These are phyloP conservation scores for Penicillium crustosum DNA, from an alignment of 2,329 filamentous ascomycete species.

Conservation along the genomic window DNA sequence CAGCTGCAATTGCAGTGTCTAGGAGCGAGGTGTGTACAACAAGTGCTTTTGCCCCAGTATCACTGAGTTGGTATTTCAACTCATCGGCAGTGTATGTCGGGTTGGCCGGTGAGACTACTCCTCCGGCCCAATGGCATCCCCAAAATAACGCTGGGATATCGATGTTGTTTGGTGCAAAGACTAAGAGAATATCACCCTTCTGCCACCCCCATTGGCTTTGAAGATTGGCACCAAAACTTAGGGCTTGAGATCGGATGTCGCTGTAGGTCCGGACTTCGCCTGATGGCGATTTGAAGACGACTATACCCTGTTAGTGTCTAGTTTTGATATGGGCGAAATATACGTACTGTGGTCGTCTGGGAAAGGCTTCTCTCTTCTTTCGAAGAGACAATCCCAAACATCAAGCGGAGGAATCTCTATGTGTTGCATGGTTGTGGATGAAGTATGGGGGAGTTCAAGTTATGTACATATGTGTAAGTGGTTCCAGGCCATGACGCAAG, in stretches of 20 bases:
- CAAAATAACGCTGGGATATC: conserved; percentile 17
- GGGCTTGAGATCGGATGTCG: neutral
- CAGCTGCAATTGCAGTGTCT: conserved; percentile 7
- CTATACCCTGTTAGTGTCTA: neutral
- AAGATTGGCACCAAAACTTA: conserved; percentile 16
- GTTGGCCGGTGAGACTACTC: conserved; percentile 20
- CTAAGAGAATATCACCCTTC: conserved; percentile 19
- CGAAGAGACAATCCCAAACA: neutral
- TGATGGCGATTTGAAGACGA: neutral
- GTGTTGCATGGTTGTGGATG: neutral
- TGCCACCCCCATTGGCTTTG: conserved; percentile 10
- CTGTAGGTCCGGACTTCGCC: neutral
- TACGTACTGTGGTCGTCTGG: neutral
- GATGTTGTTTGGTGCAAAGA: conserved; percentile 20
- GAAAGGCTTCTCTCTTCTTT: neutral
- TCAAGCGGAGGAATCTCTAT: neutral
- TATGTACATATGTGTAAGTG: neutral
- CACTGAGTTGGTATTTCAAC: conserved; percentile 14
- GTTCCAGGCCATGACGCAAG: neutral
- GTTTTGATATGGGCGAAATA: neutral
- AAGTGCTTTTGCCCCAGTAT: conserved; percentile 15
- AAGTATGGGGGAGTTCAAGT: neutral
- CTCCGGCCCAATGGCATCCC: conserved; percentile 20
- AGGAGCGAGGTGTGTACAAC: conserved; percentile 11
- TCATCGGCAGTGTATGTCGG: conserved; percentile 15